These are phyloP conservation scores for Hyaloperonospora brassicae DNA, from an alignment of 352 stramenopile genomes.

Conservation along the genomic window DNA sequence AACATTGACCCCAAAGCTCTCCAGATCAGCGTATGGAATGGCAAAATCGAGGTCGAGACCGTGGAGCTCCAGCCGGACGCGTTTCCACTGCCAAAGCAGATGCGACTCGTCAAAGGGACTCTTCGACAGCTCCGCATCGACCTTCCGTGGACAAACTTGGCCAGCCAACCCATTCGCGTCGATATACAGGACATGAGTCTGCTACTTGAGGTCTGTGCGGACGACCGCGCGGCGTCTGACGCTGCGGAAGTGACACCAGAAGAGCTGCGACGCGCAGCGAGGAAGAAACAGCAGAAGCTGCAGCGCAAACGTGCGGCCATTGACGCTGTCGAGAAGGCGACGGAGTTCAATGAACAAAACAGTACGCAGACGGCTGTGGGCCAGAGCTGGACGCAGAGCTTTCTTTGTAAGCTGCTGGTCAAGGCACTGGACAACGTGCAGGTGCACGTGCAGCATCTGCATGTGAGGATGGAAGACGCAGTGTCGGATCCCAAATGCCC, in stretches of 20 bases:
- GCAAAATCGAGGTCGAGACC: constrained; percentile 75
- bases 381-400: constrained; percentile 59
- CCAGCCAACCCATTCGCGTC: constrained; percentile 61
- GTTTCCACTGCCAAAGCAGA: constrained; percentile 56
- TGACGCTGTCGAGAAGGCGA: constrained; percentile 70
- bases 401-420: constrained; percentile 69
- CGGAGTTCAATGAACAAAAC: constrained; percentile 48
- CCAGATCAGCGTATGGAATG: constrained; percentile 82
- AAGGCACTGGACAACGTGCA: constrained; percentile 84
- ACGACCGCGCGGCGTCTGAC: constrained; percentile 13
- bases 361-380: constrained; percentile 8
- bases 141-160: constrained; percentile 67
- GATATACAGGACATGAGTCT: constrained; percentile 74
- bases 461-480: constrained; percentile 61
- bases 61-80: constrained; percentile 71
- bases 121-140: constrained; percentile 71
- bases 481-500: constrained; percentile 37
- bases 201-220: constrained; percentile 47
- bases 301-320: constrained; percentile 71
- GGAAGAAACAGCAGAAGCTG: constrained; percentile 47
- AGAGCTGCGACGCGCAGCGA: constrained; percentile 18
- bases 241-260: constrained; percentile 11
- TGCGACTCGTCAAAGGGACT: constrained; percentile 65
- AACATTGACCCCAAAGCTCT: constrained; percentile 81
- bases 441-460: constrained; percentile 67